A percentile compares a stretch with the other conserved stretches of the same genome.
Conservation (phyloP, 306 rosid genomes). For the Medicago arabica region DNA sequence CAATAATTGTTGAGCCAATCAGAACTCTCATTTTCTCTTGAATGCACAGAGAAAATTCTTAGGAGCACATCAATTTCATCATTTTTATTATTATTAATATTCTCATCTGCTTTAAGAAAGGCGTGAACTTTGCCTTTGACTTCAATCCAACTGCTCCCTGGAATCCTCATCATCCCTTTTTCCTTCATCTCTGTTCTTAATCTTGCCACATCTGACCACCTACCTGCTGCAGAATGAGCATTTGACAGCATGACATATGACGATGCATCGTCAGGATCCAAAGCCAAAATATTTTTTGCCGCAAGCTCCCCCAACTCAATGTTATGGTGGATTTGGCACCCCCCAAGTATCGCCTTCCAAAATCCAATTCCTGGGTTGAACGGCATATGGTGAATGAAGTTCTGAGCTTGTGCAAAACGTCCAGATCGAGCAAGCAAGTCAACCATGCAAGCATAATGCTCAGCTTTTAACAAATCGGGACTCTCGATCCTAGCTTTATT, state of each 20-base stretch:
- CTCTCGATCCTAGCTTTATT: conserved; percentile 54
- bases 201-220: conserved; percentile 68
- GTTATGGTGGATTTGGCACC: conserved; percentile 87
- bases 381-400: conserved; percentile 62
- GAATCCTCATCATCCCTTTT: conserved; percentile 80
- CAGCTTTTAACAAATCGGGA: conserved; percentile 66
- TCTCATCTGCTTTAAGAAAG: conserved; percentile 65
- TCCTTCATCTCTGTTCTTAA: conserved; percentile 79
- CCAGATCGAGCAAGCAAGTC: conserved; percentile 83
- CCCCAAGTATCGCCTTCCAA: conserved; percentile 95
- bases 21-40: conserved; percentile 55
- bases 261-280: conserved; percentile 85
- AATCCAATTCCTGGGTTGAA: conserved; percentile 86
- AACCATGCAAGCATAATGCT: conserved; percentile 95
- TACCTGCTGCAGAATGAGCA: conserved; percentile 86
- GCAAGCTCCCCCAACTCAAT: conserved; percentile 75
- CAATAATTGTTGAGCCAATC: conserved; percentile 43
- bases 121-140: conserved; percentile 63
- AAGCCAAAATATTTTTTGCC: conserved; percentile 61
- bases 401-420: conserved; percentile 65
- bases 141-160: conserved; percentile 97
- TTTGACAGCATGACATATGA: conserved; percentile 91
- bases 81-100: conserved; percentile 60
- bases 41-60: conserved; percentile 50
- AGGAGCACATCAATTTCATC: conserved; percentile 57